Conservation (phyloP, 2,329 filamentous ascomycete species). For the Fonsecaea monophora region DNA sequence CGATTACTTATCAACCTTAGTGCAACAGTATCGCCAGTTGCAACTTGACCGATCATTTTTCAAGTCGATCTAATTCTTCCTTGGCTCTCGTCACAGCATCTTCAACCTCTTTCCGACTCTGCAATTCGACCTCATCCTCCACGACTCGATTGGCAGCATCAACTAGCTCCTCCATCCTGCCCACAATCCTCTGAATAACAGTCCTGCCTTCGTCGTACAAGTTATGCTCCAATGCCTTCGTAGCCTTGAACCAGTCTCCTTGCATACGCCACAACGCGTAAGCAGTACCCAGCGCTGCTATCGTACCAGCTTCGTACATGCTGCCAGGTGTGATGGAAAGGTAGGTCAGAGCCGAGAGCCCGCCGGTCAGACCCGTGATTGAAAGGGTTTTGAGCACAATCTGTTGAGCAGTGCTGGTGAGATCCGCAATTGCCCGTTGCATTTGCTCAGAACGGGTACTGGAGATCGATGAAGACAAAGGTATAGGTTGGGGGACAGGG, state of each 20-base stretch:
- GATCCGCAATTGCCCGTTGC: constrained; percentile 69
- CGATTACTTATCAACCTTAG: not conserved
- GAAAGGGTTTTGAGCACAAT: constrained; percentile 77
- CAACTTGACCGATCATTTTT: constrained; percentile 16
- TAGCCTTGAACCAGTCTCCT: constrained; percentile 63
- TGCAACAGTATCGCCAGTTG: not conserved
- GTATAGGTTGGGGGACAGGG: constrained; percentile 39
- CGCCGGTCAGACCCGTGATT: constrained; percentile 64
- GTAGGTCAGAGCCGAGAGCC: constrained; percentile 63
- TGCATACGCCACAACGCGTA: constrained; percentile 65
- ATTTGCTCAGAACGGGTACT: constrained; percentile 71
- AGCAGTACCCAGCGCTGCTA: constrained; percentile 65
- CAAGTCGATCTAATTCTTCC: constrained; percentile 49
- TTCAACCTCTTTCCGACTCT: constrained; percentile 49
- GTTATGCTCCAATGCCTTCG: constrained; percentile 59
- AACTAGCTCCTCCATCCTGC: constrained; percentile 56
- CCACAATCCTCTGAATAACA: constrained; percentile 62
- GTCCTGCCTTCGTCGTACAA: constrained; percentile 64
- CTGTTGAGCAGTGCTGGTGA: constrained; percentile 75
- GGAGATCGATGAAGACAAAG: constrained; percentile 80
- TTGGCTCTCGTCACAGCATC: constrained; percentile 55
- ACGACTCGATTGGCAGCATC: constrained; percentile 51
- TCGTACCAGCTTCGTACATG: constrained; percentile 64
- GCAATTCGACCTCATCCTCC: constrained; percentile 44
- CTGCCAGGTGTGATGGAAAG: constrained; percentile 59